phyloP scores from a whole-genome alignment of 768 basidiomycete genomes.

The Rhizopogon vinicolor region DNA sequence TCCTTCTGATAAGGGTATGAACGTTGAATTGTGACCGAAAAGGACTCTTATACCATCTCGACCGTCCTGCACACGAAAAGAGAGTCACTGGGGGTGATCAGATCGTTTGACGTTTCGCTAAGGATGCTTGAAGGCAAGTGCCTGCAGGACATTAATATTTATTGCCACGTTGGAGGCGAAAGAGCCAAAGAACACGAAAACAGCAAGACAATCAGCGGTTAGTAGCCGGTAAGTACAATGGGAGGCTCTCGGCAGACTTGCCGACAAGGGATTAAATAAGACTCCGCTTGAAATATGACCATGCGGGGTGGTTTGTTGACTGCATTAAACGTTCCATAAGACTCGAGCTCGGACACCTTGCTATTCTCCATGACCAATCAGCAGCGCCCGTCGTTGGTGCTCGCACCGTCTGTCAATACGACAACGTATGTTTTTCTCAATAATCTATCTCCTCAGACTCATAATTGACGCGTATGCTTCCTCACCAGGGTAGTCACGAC shows the following conservation, averaged over 20 bases:
- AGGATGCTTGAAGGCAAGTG: no score
- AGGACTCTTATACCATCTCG: neutral
- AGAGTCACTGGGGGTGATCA: no score
- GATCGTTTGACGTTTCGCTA: no score
- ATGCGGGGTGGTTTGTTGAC: slow-evolving; percentile 26
- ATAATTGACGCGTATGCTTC: slow-evolving; percentile 18
- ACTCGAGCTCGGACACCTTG: slow-evolving; percentile 16
- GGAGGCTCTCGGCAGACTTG: slow-evolving; percentile 14
- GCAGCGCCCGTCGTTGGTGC: slow-evolving; percentile 62
- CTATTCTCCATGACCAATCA: slow-evolving; percentile 52
- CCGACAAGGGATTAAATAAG: slow-evolving; percentile 15
- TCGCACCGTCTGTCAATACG: slow-evolving; percentile 81
- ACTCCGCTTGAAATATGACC: slow-evolving; percentile 20
- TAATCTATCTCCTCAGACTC: neutral
- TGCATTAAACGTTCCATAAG: slow-evolving; percentile 17
- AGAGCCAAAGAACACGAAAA: neutral
- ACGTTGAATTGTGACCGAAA: neutral
- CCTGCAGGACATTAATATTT: no score
- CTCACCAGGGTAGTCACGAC: slow-evolving; percentile 74
- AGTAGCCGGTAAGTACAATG: no score
- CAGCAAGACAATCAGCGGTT: neutral
- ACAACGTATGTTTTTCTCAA: slow-evolving; percentile 57
- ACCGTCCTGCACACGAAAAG: neutral
- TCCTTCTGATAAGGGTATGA: no score
- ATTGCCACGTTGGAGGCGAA: neutral